phyloP scores from a whole-genome alignment of 2,329 filamentous ascomycete species.

The Cladophialophora carrionii region DNA sequence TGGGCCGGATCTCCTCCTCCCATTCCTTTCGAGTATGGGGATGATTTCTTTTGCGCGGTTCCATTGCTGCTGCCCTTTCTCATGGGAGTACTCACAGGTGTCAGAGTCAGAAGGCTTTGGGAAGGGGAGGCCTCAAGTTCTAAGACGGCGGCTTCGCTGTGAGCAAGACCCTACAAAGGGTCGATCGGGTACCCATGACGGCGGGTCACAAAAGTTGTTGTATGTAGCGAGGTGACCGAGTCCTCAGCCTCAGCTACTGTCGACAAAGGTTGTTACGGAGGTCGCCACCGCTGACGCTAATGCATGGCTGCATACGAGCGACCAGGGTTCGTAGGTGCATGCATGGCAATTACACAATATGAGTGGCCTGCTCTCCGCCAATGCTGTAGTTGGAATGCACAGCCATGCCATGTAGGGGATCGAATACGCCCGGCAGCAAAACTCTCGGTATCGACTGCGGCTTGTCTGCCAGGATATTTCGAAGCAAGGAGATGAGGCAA shows the following conservation, averaged over 20 bases:
- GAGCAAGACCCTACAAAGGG: neutral
- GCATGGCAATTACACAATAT: neutral
- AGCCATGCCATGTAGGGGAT: too few relatives aligned
- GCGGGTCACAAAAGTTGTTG: neutral
- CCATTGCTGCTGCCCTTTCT: neutral
- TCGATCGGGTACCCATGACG: neutral
- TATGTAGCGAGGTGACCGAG: neutral
- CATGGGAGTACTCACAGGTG: neutral
- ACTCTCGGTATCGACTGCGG: too few relatives aligned
- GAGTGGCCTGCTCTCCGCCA: neutral
- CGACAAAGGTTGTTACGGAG: neutral
- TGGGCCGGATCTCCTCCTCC: constrained; percentile 10
- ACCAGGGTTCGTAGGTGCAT: neutral
- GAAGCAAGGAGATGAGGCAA: neutral
- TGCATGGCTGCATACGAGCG: neutral
- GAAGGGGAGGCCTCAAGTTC: neutral
- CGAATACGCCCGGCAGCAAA: too few relatives aligned
- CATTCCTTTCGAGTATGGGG: constrained; percentile 13
- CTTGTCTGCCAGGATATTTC: too few relatives aligned
- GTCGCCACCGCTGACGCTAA: neutral
- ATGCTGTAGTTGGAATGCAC: neutral
- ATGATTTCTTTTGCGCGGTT: neutral
- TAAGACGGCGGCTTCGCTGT: neutral
- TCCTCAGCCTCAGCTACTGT: neutral
- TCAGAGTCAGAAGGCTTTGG: neutral